These are phyloP conservation scores for Mortierella sp. DNA, from an alignment of 371 early-diverging fungal species.

Conservation along the genomic window DNA sequence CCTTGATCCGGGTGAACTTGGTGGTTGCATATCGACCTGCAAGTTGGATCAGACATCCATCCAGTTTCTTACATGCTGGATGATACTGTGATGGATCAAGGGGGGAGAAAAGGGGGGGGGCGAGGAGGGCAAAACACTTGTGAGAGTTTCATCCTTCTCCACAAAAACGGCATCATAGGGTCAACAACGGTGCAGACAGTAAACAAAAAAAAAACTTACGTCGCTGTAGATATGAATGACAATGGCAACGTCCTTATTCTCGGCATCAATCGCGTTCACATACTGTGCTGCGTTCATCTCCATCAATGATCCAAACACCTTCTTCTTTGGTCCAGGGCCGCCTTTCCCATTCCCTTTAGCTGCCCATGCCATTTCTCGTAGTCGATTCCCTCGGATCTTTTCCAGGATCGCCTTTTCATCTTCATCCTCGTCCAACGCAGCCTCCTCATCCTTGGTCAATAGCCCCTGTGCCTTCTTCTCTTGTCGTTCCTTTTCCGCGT, in stretches of 20 bases:
- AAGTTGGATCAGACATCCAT: slow-evolving; percentile 38
- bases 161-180: too few species aligned
- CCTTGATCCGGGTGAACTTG: slow-evolving; percentile 50
- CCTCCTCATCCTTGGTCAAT: slow-evolving; percentile 15
- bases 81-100: too few species aligned
- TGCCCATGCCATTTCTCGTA: slow-evolving; percentile 32
- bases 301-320: slow-evolving; percentile 49
- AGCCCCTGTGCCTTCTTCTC: slow-evolving; percentile 19
- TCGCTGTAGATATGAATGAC: slow-evolving; percentile 48
- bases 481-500: slow-evolving; percentile 15
- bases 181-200: background rate
- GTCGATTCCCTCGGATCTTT: slow-evolving; percentile 35
- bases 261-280: slow-evolving; percentile 39
- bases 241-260: slow-evolving; percentile 41
- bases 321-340: slow-evolving; percentile 11
- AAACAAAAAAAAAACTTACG: slow-evolving; percentile 16
- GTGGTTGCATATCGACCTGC: slow-evolving; percentile 49
- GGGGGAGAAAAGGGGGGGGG: too few species aligned
- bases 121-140: too few species aligned
- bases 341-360: slow-evolving; percentile 4
- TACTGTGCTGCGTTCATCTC: slow-evolving; percentile 52
- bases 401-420: slow-evolving; percentile 33
- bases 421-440: slow-evolving; percentile 17
- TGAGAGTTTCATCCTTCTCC: too few species aligned
- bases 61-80: slow-evolving; percentile 35